These are phyloP conservation scores for Tympanopsis confertula DNA, from an alignment of 2,329 filamentous ascomycete genomes.

Conservation along the genomic window DNA sequence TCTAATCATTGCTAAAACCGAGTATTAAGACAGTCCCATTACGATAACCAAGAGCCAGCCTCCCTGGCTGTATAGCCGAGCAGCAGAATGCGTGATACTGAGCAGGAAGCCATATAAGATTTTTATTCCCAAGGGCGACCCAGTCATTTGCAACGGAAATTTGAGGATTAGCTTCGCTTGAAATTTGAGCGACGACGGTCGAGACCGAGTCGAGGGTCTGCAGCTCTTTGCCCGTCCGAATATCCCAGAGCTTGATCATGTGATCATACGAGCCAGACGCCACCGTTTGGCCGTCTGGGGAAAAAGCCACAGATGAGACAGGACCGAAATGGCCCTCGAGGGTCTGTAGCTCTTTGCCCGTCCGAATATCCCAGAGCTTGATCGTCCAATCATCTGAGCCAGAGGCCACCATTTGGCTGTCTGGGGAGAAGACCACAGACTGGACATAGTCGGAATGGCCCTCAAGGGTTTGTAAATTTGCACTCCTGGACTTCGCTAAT, in stretches of 20 bases:
- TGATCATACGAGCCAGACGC: background rate
- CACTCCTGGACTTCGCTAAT: too few relatives aligned
- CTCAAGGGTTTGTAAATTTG: background rate
- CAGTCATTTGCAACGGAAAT: slow-evolving; percentile 1
- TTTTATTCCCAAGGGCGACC: background rate
- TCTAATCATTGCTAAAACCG: background rate
- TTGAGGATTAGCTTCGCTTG: background rate
- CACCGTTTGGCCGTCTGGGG: background rate
- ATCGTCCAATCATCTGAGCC: background rate
- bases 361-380: background rate
- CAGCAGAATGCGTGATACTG: background rate
- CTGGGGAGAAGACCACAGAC: background rate
- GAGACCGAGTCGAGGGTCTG: background rate
- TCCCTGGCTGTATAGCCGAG: background rate
- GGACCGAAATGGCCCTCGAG: background rate
- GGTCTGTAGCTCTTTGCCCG: background rate
- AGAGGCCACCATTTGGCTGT: background rate
- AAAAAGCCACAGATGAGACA: background rate
- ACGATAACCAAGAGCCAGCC: background rate
- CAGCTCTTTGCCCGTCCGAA: background rate
- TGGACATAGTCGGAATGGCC: background rate
- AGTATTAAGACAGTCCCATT: background rate
- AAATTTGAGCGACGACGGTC: background rate
- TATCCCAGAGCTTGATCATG: slow-evolving; percentile 1
- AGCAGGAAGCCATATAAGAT: background rate